A percentile compares a stretch with the other conserved stretches of the same genome.
Evolutionary conservation across 306 rosid genomes (phyloP).

Genomic region (Cucumis cinereus): DNA sequence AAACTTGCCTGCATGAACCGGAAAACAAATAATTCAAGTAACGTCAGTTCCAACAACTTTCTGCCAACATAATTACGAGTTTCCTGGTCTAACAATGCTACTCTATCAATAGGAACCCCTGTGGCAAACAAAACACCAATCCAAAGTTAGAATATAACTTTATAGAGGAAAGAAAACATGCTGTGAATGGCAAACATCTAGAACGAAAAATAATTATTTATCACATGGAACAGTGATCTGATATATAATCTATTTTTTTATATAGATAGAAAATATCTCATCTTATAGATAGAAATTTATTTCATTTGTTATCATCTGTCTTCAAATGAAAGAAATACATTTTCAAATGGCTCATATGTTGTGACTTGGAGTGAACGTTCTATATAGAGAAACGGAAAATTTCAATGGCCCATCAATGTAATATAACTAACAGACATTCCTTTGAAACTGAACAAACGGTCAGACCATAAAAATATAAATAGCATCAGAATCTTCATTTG

Average conservation of each 20-base stretch:
- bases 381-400: too few species aligned
- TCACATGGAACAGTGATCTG: too few species aligned
- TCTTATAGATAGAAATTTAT: too few species aligned
- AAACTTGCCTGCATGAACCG: conserved; percentile 86
- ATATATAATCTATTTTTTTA: too few species aligned
- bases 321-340: too few species aligned
- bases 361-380: too few species aligned
- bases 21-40: conserved; percentile 66
- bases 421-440: not conserved
- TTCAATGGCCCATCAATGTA: not conserved
- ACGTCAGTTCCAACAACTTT: conserved; percentile 75
- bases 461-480: not conserved
- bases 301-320: too few species aligned
- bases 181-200: not conserved
- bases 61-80: conserved; percentile 79
- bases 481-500: not conserved
- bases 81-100: conserved; percentile 67
- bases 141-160: not conserved
- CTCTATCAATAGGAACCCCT: conserved; percentile 91
- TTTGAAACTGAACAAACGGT: not conserved
- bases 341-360: too few species aligned
- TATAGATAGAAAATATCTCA: too few species aligned
- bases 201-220: too few species aligned
- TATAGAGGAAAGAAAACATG: not conserved
- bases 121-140: conserved; percentile 26